Base-by-base conservation (phyloP, 2,329 filamentous ascomycete genomes). In the Fusarium tjaetaba region DNA sequence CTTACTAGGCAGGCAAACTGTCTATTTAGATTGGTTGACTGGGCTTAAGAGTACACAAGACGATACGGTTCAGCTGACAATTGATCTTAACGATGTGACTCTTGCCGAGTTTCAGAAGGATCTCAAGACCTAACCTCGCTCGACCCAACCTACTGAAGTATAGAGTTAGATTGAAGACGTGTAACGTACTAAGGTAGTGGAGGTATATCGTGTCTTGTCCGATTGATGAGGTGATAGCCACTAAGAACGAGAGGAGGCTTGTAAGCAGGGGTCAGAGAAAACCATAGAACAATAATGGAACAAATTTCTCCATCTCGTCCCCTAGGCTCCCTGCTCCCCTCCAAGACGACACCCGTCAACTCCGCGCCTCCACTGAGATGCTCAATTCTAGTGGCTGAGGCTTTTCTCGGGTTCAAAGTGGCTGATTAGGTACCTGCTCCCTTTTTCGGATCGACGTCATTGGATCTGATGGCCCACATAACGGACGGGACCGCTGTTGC, bases 221-320 rank as follows among this genome's bases (percentile, higher is more conserved):
- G 24, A 34, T 39, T 26, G 59, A 66, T 62, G 64, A 72, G 66
- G 57, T 59, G 62, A 70, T 61, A 30, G 52, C 69, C 58, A 59
- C 53, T 72, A 69, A 61, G 51, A 61, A 58, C 10, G n/a, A 30
- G 30, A 65, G 36, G 36, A 28, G 36, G 26, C 51, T 28, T 41
- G 15, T 13, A 57, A 63, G 71, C 22, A 74, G 71, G 70, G 71
- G 57, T 58, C 18, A 57, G 53, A 57, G 62, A 68, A 61, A 66
- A 55, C 42, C 39, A 36, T 48, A 71, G 71, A 73, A 74, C 43
- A 73, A 56, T 73, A 60, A 63, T 72, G 58, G 70, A 70, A 72
- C 64, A 62, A 46, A 49, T 49, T 59, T 71, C 65, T 55, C 26
- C 36, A 42, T 30, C 51, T n/a, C 26, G 14, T 53, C 49, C 49